Base-by-base conservation (phyloP, 345 rosid genomes). In the Pistacia atlantica region DNA sequence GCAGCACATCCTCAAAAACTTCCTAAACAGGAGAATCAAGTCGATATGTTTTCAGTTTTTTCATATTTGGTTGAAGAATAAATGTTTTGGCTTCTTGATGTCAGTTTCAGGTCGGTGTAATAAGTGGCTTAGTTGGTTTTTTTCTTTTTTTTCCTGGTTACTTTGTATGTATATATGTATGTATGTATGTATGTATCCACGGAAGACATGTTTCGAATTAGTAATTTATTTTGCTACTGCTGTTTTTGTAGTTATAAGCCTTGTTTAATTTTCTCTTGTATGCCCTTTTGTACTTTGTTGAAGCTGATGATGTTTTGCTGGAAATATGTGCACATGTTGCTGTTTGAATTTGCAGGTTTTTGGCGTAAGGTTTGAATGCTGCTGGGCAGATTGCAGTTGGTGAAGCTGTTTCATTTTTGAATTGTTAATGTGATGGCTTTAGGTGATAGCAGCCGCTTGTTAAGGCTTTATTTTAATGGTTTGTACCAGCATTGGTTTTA, bases 1-100 rank as follows among this genome's bases (percentile, higher is more conserved):
- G 68, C 77, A 61, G 5, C 64, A 51, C 80, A 59, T 74, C 82
- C 31, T 66, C 80, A 1, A 58, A 9, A 10, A 69, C 45, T 66
- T 48, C 83, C 68, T 56, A 68, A 67, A 67, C 31, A 17, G 22
- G 59, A 48, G 20, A 73, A 22, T 28, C 58, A 48, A 9, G 46
- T 28, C n/a, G n/a, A 56, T 8, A 57, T 55, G 18, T n/a, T 61
- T 37, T 7, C 13, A 11, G 49, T 8, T 35, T 11, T 55, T 56
- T 11, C 18, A 1, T 12, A 3, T 33, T 54, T 17, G 4, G 60
- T 54, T 37, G 11, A 31, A 55, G 48, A 31, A 37, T 55, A 58
- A 2, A 28, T 72, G 16, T 25, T 3, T 22, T 72, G 37, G 4
- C 25, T 71, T 57, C 13, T 38, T 42, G 3, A 37, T 38, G 25